phyloP scores from a whole-genome alignment of 805 yeast genomes.

The Saccharomyces kudriavzevii region DNA sequence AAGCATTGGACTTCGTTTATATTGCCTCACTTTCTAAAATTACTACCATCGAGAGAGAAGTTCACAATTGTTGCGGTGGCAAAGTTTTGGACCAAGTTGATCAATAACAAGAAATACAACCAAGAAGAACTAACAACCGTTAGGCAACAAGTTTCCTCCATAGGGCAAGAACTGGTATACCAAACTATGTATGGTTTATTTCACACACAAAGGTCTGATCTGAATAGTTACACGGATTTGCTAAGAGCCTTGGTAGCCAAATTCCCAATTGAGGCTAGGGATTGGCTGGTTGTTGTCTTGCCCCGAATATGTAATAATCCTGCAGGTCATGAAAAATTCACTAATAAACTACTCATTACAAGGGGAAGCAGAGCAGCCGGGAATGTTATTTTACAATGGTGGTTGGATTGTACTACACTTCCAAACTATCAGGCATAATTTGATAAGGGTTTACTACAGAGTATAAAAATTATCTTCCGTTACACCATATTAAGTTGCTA shows the following conservation, averaged over 20 bases:
- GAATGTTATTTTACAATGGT: conserved; percentile 51
- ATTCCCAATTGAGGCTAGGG: conserved; percentile 40
- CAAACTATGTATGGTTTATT: conserved; percentile 38
- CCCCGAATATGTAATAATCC: conserved; percentile 25
- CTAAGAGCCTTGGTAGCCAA: conserved; percentile 43
- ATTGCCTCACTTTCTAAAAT: conserved; percentile 26
- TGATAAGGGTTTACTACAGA: not conserved
- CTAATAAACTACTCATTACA: conserved; percentile 50
- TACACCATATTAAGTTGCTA: not conserved
- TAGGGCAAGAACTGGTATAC: conserved; percentile 26
- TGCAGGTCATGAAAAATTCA: conserved; percentile 36
- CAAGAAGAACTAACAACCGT: conserved; percentile 34
- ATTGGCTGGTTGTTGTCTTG: conserved; percentile 36
- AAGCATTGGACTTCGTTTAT: conserved; percentile 21
- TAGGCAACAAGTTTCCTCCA: conserved; percentile 19
- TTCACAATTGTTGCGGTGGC: conserved; percentile 42
- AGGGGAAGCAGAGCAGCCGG: conserved; percentile 59
- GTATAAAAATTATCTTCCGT: not conserved
- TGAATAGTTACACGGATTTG: conserved; percentile 49
- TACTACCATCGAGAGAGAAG: conserved; percentile 38
- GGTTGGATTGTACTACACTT: conserved; percentile 53
- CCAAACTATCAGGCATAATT: conserved; percentile 12
- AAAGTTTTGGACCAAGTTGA: conserved; percentile 45
- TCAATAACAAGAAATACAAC: conserved; percentile 41
- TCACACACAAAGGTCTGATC: conserved; percentile 48